Evolutionary conservation across 495 filamentous ascomycete species (phyloP), one percentile per base, ranked within the genome.

Genomic region (Pseudotulostoma volvatum): DNA sequence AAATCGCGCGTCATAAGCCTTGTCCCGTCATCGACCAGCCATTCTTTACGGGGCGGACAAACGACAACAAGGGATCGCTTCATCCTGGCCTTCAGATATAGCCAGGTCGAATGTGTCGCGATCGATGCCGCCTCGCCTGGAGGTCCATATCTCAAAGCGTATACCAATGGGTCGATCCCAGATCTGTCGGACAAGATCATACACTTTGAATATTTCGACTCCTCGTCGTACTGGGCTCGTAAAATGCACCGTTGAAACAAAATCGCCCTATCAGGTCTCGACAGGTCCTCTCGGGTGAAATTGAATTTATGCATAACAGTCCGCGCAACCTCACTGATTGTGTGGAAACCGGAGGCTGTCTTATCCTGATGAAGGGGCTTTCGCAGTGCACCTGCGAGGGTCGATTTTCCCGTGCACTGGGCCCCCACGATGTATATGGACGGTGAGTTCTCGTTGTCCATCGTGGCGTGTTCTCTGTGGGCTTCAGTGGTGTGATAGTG

Each of bases 321-420:
- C 1, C 67, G 55, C 1, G 68, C 68, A 4, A 68, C 57, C 44
- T 70, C 66, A n/a, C 39, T 60, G 36, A 70, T 47, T 13, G 60
- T 44, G 9, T 35, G 18, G 11, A 58, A 15, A 33, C 18, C 13
- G 20, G 5, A 7, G 15, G 31, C 31, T 4, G 21, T 23, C 17
- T 37, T 14, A 18, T 40, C 18, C 25, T 34, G 18, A n/a, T 40
- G 33, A 39, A 66, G 61, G 40, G 55, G 43, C 3, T 30, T 31
- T 18, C 47, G 44, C 7, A 71, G 48, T 0, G 56, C 57, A 32
- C 55, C 46, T 33, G 61, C 55, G 15, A 70, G 55, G 5, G 68
- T 70, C 1, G 68, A 68, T 44, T 70, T 71, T 39, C 68, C 68
- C 2, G 65, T 70, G 38, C 56, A 60, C 39, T 64, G 66, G 20